Conservation (phyloP, 495 filamentous ascomycete species). For the Tuber microsphaerosporum region DNA sequence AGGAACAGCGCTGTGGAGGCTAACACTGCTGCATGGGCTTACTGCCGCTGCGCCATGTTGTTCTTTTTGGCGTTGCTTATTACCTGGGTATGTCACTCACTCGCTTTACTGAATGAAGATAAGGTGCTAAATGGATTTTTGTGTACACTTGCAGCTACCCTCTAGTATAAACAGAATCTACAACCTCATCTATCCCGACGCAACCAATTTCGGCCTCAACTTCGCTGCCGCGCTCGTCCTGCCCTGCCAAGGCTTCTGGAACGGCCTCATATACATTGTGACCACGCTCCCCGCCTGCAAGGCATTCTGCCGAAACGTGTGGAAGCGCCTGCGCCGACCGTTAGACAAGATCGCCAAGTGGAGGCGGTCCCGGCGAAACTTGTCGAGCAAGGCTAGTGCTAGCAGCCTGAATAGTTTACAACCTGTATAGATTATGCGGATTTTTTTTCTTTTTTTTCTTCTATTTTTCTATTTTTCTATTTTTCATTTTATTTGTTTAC, state of each 20-base stretch:
- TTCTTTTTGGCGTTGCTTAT: constrained; percentile 76
- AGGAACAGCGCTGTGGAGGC: constrained; percentile 42
- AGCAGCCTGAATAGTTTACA: constrained; percentile 26
- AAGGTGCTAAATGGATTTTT: constrained; percentile 12
- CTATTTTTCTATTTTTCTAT: not conserved
- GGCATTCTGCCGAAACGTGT: constrained; percentile 23
- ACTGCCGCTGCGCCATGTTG: constrained; percentile 75
- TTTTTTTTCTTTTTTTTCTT: not conserved
- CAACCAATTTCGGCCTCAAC: constrained; percentile 55
- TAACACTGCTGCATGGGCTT: constrained; percentile 65
- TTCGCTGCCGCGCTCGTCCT: constrained; percentile 67
- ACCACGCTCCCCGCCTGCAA: constrained; percentile 47
- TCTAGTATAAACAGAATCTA: constrained; percentile 74
- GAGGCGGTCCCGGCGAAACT: constrained; percentile 8
- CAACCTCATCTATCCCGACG: constrained; percentile 52
- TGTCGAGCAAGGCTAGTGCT: constrained; percentile 8
- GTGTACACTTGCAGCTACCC: constrained; percentile 51
- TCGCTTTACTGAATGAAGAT: not conserved
- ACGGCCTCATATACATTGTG: constrained; percentile 68
- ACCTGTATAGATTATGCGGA: constrained; percentile 9
- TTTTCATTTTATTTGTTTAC: constrained; percentile 6
- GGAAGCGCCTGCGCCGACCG: constrained; percentile 8
- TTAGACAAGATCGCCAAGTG: not conserved
- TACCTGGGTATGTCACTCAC: constrained; percentile 58
- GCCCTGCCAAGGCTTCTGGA: constrained; percentile 84